Conservation (phyloP, 2,329 filamentous ascomycete species). For the Aureobasidium uvarum region DNA sequence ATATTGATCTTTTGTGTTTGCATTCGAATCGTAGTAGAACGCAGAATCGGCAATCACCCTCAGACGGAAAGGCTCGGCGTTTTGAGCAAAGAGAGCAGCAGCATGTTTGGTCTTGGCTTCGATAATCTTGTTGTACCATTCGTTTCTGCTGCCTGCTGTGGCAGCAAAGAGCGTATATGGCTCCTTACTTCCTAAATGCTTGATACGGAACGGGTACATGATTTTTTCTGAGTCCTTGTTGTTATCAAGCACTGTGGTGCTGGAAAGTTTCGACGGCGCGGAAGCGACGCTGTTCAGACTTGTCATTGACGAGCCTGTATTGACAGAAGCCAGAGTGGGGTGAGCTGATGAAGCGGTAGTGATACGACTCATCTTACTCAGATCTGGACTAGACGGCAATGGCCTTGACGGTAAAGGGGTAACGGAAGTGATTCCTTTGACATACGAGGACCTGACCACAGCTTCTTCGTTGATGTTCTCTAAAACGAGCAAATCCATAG, state of each 20-base stretch:
- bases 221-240: constrained; percentile 72
- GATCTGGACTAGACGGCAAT: constrained; percentile 29
- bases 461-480: constrained; percentile 92
- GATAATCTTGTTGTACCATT: constrained; percentile 93
- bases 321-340: constrained; percentile 61
- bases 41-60: constrained; percentile 89
- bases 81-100: constrained; percentile 81
- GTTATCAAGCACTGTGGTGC: constrained; percentile 50
- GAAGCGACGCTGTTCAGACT: constrained; percentile 53
- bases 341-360: constrained; percentile 46
- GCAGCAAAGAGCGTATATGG: constrained; percentile 88
- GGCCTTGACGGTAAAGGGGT: constrained; percentile 56
- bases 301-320: constrained; percentile 61
- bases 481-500: constrained; percentile 90
- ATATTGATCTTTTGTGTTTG: constrained; percentile 39
- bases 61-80: constrained; percentile 91
- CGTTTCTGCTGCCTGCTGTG: constrained; percentile 68
- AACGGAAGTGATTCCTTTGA: constrained; percentile 70
- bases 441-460: constrained; percentile 68
- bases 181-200: constrained; percentile 83
- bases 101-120: constrained; percentile 94
- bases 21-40: constrained; percentile 72
- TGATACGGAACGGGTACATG: constrained; percentile 90
- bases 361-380: constrained; percentile 51
- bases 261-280: constrained; percentile 38